Percentiles rank a stretch among this genome's conserved stretches.
phyloP scores from a whole-genome alignment of 306 rosid genomes.

The Mimosa bimucronata region DNA sequence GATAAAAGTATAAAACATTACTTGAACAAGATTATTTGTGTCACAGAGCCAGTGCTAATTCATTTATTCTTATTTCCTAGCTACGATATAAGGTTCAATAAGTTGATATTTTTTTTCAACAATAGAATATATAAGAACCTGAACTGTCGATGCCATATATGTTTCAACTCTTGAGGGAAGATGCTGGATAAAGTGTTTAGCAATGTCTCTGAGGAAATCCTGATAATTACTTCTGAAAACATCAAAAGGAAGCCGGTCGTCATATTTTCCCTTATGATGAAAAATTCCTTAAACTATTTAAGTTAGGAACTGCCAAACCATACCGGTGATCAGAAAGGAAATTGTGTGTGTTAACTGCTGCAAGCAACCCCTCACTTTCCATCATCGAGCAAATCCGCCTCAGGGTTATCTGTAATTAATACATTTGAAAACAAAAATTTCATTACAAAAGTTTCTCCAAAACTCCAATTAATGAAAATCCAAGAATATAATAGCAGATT shows the following conservation, averaged over 20 bases:
- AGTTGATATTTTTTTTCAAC: not conserved
- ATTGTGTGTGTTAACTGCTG: constrained; percentile 58
- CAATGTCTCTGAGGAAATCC: constrained; percentile 77
- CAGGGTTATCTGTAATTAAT: constrained; percentile 62
- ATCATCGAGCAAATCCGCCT: constrained; percentile 69
- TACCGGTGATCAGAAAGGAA: constrained; percentile 94
- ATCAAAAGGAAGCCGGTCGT: constrained; percentile 25
- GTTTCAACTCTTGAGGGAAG: constrained; percentile 81
- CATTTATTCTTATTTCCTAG: constrained; percentile 1
- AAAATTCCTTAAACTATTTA: constrained; percentile 17
- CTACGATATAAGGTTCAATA: not conserved
- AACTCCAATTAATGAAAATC: constrained; percentile 28
- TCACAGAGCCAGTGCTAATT: not conserved
- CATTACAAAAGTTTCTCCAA: constrained; percentile 30
- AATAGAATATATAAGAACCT: constrained; percentile 51
- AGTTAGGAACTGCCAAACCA: constrained; percentile 25
- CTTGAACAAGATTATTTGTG: not conserved
- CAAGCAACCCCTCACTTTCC: constrained; percentile 64
- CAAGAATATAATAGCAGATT: constrained; percentile 45
- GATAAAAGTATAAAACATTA: not conserved
- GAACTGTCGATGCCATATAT: constrained; percentile 79
- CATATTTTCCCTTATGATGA: constrained; percentile 20
- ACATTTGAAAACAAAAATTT: constrained; percentile 19
- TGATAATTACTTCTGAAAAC: constrained; percentile 77
- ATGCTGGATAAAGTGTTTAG: constrained; percentile 76